Conservation (phyloP, 2,329 filamentous ascomycete species). For the Leptographium lundbergii region DNA sequence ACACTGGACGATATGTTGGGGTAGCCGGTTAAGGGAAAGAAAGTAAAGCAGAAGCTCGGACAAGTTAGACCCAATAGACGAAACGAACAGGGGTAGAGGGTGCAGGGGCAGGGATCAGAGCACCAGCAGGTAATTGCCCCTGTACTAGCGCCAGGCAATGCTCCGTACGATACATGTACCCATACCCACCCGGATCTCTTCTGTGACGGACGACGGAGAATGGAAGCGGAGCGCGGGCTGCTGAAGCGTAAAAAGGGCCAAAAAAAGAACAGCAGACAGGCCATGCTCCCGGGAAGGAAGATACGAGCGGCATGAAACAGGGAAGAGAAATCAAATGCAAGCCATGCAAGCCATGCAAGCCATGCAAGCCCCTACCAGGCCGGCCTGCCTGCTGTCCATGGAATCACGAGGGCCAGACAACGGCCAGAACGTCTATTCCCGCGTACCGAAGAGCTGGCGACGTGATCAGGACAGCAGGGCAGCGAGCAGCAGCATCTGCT, state of each 20-base stretch:
- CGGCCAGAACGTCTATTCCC: too few species aligned
- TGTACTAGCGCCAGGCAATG: neutral
- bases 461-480: too few species aligned
- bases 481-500: neutral
- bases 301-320: neutral
- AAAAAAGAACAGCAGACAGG: neutral
- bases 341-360: neutral
- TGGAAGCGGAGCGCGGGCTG: neutral
- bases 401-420: neutral
- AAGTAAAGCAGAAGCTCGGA: constrained; percentile 1
- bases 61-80: neutral
- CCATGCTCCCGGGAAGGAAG: neutral
- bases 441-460: too few species aligned
- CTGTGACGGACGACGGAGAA: neutral
- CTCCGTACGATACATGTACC: neutral
- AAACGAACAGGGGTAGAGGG: neutral
- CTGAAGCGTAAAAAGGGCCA: neutral
- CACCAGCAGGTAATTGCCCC: neutral
- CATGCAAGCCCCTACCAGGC: neutral
- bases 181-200: neutral
- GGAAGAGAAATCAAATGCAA: neutral
- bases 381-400: neutral
- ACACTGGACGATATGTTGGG: neutral
- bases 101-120: neutral
- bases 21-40: neutral